Base-by-base conservation (phyloP, 768 basidiomycete genomes). In the Strobilomyces echinocephalus region DNA sequence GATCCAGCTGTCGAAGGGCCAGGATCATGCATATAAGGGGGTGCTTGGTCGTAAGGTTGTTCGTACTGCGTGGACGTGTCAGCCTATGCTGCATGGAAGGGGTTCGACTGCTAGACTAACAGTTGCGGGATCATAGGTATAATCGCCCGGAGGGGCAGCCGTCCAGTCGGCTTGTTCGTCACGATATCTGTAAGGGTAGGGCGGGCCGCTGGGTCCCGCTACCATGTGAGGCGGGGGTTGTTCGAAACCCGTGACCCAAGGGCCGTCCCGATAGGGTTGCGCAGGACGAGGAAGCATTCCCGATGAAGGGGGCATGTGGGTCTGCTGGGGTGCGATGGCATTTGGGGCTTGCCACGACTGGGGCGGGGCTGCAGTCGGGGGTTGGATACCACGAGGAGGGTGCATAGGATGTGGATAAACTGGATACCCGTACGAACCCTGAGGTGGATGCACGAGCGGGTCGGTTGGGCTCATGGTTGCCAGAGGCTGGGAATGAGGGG, bases 301-400 rank as follows among this genome's bases (percentile, higher is more conserved):
- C 1, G 75, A 70, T 12, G 77, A 72, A 52, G 75, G 74, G 5
- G 82, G 67, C 59, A 82, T 72, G 50, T 79, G 86, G 0, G 84
- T 80, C 59, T 87, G 85, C 49, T 84, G 79, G 8, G 86, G 84
- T 0, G 82, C 78, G 38, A 88, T 83, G 21, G 76, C 77, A 40
- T 74, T 76, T 5, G 83, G 69, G 8, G 77, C 74, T 61, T 85
- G 84, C 85, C 87, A 87, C 16, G 82, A 73, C 54, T 82, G 85
- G 6, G 83, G 78, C 8, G 81, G 76, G 3, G 74, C 76, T 28
- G 78, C 68, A 14, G 78, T 68, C 14, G 77, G 68, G 9, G 74
- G 71, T 39, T 76, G 79, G 58, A 81, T 72, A 31, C 76, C 64
- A 20, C 74, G 69, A 31, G 72, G 60, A 40, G 63, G 62, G 39